phyloP scores from a whole-genome alignment of 2,329 filamentous ascomycete species.

The Parastagonospora nodorum region DNA sequence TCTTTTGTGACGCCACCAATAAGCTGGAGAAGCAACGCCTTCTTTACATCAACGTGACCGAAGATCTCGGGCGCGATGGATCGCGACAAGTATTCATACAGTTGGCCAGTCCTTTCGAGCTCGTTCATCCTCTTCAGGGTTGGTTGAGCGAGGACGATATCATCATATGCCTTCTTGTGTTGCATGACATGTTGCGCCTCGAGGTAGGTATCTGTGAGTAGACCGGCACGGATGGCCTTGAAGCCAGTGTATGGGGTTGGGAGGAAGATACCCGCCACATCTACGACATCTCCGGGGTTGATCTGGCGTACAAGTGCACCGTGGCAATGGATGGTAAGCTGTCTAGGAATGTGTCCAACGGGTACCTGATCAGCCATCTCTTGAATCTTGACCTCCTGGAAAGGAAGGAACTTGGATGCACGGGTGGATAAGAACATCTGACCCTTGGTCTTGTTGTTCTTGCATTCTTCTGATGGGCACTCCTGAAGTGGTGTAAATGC shows the following conservation, averaged over 20 bases:
- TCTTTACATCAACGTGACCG: slow-evolving; percentile 96
- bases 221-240: slow-evolving; percentile 91
- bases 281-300: slow-evolving; percentile 92
- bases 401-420: slow-evolving; percentile 94
- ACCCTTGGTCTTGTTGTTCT: slow-evolving; percentile 87
- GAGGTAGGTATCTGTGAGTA: slow-evolving; percentile 96
- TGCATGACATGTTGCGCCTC: slow-evolving; percentile 93
- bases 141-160: slow-evolving; percentile 80
- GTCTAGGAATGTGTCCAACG: slow-evolving; percentile 94
- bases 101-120: slow-evolving; percentile 81
- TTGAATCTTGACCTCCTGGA: slow-evolving; percentile 98
- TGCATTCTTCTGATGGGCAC: slow-evolving; percentile 90
- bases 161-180: slow-evolving; percentile 97
- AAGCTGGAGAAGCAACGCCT: slow-evolving; percentile 90
- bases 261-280: slow-evolving; percentile 93
- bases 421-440: slow-evolving; percentile 93
- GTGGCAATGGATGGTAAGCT: slow-evolving; percentile 86
- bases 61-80: slow-evolving; percentile 98
- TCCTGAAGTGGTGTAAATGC: slow-evolving; percentile 85
- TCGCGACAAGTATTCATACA: slow-evolving; percentile 93
- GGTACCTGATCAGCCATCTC: slow-evolving; percentile 99
- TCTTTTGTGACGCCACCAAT: slow-evolving; percentile 96
- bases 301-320: slow-evolving; percentile 84
- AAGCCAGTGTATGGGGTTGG: slow-evolving; percentile 99
- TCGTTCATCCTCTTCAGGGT: slow-evolving; percentile 84